Evolutionary conservation across 371 early-diverging fungal genomes (phyloP), one percentile per base, ranked within the genome.

Genomic region (Rhizopus sp.): DNA sequence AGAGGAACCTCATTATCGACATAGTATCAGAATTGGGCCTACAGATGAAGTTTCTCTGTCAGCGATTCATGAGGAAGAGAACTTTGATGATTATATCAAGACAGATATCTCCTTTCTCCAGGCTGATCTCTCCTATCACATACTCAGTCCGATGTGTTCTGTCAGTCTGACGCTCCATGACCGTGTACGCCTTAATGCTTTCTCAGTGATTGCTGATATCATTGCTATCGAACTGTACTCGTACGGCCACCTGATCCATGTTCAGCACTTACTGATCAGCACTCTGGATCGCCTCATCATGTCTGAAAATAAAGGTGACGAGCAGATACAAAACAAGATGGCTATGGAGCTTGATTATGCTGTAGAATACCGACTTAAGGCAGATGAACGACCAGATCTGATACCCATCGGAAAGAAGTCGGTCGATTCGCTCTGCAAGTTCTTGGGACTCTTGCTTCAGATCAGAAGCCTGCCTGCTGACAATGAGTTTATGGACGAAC

Each of bases 401-500:
- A 34, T 71, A 6, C 73, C 71, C 0, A 57, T 58, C 3, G 69
- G 66, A 29, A 40, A 45, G 44, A 64, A 69, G 13, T 80, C 82
- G 10, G 63, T 91, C 12, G 77, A 79, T 8, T 77, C 79, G 3
- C 57, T 89, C 5, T 72, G 75, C 58, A 70, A 66, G 46, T 86
- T 89, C 56, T 53, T 86, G 54, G 77, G 80, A 17, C 47, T 89
- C 17, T 55, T 82, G 37, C 62, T 89, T 2, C 72, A 82, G 33
- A 79, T 88, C 17, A 69, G 88, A 32, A 77, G 82, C 40, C 59
- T 88, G 8, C 88, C 88, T 1, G 16, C 57, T 7, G 84, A 84
- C 15, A 73, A 77, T 6, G 81, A 87, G 57, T 86, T 75, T 63
- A 81, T 86, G 64, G 87, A 88, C 42, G 89, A 89, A 53, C 73